Conservation (phyloP, 2,329 filamentous ascomycete species). For the Magnaporthiopsis rhizophila region DNA sequence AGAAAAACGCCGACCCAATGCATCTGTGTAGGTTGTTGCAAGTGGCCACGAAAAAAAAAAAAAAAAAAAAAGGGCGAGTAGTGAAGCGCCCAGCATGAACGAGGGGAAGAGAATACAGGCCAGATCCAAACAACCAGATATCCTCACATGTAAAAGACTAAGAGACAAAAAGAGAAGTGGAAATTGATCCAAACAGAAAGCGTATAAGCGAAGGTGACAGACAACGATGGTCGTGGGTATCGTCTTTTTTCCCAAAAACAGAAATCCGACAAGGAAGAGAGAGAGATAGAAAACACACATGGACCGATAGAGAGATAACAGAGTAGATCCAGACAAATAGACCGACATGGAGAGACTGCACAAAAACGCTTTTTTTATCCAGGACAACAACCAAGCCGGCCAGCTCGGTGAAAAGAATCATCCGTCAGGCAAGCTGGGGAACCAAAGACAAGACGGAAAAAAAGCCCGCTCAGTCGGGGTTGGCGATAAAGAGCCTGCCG, state of each 20-base stretch:
- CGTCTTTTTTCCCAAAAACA: not conserved
- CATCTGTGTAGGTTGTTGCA: not conserved
- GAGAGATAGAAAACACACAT: not conserved
- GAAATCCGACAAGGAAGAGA: not conserved
- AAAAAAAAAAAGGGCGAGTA: too few species aligned
- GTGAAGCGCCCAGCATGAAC: too few species aligned
- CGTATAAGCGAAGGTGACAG: not conserved
- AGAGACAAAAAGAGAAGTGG: not conserved
- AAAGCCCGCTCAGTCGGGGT: conserved; percentile 55
- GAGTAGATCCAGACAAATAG: not conserved
- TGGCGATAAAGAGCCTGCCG: conserved; percentile 74
- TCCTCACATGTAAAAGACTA: not conserved
- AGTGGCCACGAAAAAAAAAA: not conserved
- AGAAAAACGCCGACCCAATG: conserved; percentile 1
- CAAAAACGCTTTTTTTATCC: not conserved
- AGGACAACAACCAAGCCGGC: not conserved
- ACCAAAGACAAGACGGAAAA: not conserved
- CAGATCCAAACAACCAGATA: not conserved
- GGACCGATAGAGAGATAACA: not conserved
- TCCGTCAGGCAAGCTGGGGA: too few species aligned
- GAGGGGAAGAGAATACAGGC: not conserved
- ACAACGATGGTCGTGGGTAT: not conserved
- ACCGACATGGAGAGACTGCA: not conserved
- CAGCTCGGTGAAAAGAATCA: not conserved
- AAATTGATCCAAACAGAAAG: not conserved